Evolutionary conservation across 2,329 filamentous ascomycete species (phyloP).

Genomic region (Fusarium vanettenii): DNA sequence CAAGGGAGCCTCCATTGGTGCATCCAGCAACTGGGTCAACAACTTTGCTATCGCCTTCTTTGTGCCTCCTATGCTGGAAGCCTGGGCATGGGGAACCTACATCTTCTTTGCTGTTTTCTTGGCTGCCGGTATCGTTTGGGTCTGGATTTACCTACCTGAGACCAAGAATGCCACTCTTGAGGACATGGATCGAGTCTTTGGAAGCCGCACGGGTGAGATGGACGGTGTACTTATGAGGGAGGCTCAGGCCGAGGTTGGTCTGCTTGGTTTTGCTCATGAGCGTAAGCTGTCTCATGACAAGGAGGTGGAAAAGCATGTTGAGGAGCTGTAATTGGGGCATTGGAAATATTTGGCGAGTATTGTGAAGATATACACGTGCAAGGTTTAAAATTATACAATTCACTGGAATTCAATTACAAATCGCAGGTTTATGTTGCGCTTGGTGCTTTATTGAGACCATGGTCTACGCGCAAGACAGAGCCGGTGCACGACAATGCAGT

Average conservation of each 20-base stretch:
- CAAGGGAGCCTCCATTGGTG: conserved; percentile 57
- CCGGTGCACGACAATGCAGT: neutral
- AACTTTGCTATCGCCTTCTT: conserved; percentile 61
- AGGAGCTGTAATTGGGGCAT: neutral
- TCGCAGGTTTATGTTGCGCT: neutral
- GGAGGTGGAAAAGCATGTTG: conserved; percentile 8
- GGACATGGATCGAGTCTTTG: conserved; percentile 65
- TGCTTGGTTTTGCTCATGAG: conserved; percentile 9
- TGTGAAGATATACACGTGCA: neutral
- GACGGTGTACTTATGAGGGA: conserved; percentile 37
- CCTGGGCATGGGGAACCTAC: conserved; percentile 61
- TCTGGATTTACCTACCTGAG: conserved; percentile 64
- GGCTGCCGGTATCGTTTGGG: conserved; percentile 58
- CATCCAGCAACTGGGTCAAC: conserved; percentile 57
- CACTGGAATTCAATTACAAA: neutral
- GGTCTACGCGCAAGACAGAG: neutral
- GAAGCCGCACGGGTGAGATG: conserved; percentile 48
- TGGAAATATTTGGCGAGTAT: neutral
- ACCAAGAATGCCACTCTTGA: conserved; percentile 67
- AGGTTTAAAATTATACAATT: neutral
- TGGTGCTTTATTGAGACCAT: neutral
- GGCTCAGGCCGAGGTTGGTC: conserved; percentile 38
- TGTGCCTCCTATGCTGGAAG: conserved; percentile 53
- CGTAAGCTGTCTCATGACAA: conserved; percentile 8
- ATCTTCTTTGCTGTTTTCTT: conserved; percentile 68